Percentiles rank a stretch among this genome's conserved stretches.
Conservation (phyloP, 805 yeast genomes). For the Metschnikowia bowlesiae region DNA sequence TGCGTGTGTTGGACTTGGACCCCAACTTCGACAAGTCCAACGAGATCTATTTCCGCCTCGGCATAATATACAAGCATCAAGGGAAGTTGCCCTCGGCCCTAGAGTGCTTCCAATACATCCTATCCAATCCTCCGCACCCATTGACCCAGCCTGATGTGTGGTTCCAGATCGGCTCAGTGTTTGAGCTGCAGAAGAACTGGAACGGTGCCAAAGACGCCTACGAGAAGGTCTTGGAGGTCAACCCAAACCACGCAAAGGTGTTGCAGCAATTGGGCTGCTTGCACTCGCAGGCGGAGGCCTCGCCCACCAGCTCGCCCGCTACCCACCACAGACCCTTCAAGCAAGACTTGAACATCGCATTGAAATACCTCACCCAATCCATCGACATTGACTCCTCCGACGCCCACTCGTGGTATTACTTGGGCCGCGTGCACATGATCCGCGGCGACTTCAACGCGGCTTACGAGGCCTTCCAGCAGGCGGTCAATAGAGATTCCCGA, state of each 20-base stretch:
- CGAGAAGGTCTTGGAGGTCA: conserved; percentile 82
- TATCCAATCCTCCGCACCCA: conserved; percentile 90
- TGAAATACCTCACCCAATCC: conserved; percentile 77
- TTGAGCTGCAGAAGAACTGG: conserved; percentile 91
- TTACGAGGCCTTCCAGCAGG: conserved; percentile 97
- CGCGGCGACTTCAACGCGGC: conserved; percentile 93
- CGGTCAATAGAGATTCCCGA: conserved; percentile 92
- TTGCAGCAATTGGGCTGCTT: conserved; percentile 94
- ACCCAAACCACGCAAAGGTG: conserved; percentile 94
- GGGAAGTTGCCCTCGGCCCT: conserved; percentile 79
- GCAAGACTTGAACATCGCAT: conserved; percentile 75
- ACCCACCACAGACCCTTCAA: conserved; percentile 44
- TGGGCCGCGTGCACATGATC: conserved; percentile 96
- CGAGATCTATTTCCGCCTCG: conserved; percentile 93
- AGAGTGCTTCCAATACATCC: conserved; percentile 91
- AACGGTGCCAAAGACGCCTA: conserved; percentile 91
- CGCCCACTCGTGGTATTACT: conserved; percentile 95
- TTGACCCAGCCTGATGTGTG: conserved; percentile 95
- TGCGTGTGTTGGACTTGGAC: conserved; percentile 90
- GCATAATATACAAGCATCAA: conserved; percentile 95
- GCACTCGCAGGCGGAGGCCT: conserved; percentile 60
- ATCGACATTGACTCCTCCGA: conserved; percentile 85
- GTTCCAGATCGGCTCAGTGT: conserved; percentile 96
- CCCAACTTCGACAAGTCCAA: conserved; percentile 94
- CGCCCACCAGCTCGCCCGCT: conserved; percentile 20